Conservation (phyloP, 768 basidiomycete genomes). For the Lactarius tabidus region DNA sequence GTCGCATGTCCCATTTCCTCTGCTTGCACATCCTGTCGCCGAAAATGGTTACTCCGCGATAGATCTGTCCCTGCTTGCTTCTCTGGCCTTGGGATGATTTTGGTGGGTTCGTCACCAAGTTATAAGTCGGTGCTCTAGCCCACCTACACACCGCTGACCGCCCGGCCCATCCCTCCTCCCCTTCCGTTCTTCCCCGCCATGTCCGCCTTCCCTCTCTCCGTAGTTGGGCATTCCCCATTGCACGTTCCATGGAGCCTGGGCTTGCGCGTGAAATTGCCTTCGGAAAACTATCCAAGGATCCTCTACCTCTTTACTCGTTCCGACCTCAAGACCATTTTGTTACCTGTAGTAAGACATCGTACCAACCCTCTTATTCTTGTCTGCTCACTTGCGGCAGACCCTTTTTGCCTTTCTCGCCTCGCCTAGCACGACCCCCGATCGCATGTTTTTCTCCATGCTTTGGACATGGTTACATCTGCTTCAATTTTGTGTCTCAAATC, state of each 20-base stretch:
- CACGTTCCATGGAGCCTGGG: neutral
- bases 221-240: neutral
- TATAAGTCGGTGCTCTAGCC: neutral
- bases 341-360: slow-evolving; percentile 7
- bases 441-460: slow-evolving; percentile 8
- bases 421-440: neutral
- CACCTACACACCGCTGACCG: neutral
- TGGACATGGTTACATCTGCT: slow-evolving; percentile 34
- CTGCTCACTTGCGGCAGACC: neutral
- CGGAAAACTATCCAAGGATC: slow-evolving; percentile 3
- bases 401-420: slow-evolving; percentile 18
- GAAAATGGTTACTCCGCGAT: neutral
- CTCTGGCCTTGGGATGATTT: neutral
- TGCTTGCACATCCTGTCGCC: neutral
- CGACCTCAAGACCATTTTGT: slow-evolving; percentile 20
- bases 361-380: neutral
- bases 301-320: slow-evolving; percentile 20
- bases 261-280: neutral
- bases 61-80: neutral
- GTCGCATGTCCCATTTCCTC: neutral
- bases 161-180: neutral
- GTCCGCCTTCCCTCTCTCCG: neutral
- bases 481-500: slow-evolving; percentile 32
- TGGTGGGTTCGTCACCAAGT: neutral
- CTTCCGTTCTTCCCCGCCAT: neutral